Conservation (phyloP, 352 stramenopile genomes). For the Globisporangium acanthophoron region DNA sequence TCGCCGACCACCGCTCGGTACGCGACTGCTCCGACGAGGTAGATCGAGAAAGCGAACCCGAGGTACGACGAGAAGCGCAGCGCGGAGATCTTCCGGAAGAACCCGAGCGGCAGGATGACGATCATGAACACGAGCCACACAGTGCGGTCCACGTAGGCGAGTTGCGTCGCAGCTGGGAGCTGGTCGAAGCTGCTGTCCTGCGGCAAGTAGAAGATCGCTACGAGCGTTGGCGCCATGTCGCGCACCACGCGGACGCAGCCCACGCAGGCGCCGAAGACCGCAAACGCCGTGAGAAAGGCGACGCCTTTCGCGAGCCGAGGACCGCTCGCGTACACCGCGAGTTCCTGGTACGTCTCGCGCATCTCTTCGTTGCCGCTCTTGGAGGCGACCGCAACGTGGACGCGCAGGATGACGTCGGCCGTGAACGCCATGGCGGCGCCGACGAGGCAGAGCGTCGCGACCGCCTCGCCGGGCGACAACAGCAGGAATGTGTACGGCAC, state of each 20-base stretch:
- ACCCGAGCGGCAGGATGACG: conserved; percentile 55
- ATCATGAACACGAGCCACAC: conserved; percentile 62
- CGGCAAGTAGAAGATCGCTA: conserved; percentile 32
- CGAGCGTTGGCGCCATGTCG: conserved; percentile 63
- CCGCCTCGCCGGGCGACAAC: conserved; percentile 32
- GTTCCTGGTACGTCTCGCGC: conserved; percentile 56
- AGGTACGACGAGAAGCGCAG: conserved; percentile 74
- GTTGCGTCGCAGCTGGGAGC: conserved; percentile 22
- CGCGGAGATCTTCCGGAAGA: conserved; percentile 67
- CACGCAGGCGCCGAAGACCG: conserved; percentile 72
- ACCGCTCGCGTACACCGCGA: conserved; percentile 51
- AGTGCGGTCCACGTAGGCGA: conserved; percentile 23
- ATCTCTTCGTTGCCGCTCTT: conserved; percentile 27
- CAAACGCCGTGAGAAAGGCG: conserved; percentile 58
- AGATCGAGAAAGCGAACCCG: conserved; percentile 63
- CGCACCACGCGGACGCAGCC: conserved; percentile 64
- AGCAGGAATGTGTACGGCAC: conserved; percentile 69
- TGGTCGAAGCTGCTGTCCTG: conserved; percentile 15
- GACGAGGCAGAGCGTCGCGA: conserved; percentile 38
- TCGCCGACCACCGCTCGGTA: conserved; percentile 34
- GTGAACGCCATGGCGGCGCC: conserved; percentile 69
- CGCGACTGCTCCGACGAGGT: conserved; percentile 54
- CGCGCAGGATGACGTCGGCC: conserved; percentile 50
- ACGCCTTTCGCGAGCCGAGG: conserved; percentile 42
- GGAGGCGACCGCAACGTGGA: conserved; percentile 50